phyloP scores from a whole-genome alignment of 768 basidiomycete genomes.

The Strobilomyces confusus region DNA sequence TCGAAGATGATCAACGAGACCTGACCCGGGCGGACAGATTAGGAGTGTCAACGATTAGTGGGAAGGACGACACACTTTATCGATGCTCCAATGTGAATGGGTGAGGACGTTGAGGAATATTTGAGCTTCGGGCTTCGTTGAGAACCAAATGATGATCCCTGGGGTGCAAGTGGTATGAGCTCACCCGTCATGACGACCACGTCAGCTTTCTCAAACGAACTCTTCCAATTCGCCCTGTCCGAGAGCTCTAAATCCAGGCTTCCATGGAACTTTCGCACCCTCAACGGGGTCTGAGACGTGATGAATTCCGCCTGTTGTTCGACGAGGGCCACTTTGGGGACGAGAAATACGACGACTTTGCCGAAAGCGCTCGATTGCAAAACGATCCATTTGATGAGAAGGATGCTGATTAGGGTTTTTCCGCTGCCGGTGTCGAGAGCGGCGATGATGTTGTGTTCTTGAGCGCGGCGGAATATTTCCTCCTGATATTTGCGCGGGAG shows the following conservation, averaged over 20 bases:
- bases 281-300: slow-evolving; percentile 56
- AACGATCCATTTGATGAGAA: slow-evolving; percentile 74
- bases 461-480: slow-evolving; percentile 52
- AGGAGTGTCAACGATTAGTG: neutral
- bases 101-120: slow-evolving; percentile 77
- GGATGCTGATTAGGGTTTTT: slow-evolving; percentile 57
- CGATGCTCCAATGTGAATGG: slow-evolving; percentile 78
- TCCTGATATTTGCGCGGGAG: slow-evolving; percentile 52
- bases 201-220: slow-evolving; percentile 58
- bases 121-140: slow-evolving; percentile 49
- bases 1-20: slow-evolving; percentile 56
- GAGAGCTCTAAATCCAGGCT: slow-evolving; percentile 67
- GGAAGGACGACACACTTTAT: slow-evolving; percentile 38
- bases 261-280: slow-evolving; percentile 67
- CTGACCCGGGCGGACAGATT: slow-evolving; percentile 25
- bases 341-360: slow-evolving; percentile 75
- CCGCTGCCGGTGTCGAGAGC: slow-evolving; percentile 58
- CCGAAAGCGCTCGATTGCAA: slow-evolving; percentile 43
- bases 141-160: neutral
- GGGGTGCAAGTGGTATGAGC: slow-evolving; percentile 7
- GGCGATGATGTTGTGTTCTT: slow-evolving; percentile 51
- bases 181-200: slow-evolving; percentile 85
- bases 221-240: slow-evolving; percentile 61
- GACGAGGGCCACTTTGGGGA: slow-evolving; percentile 82
- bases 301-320: slow-evolving; percentile 77